Evolutionary conservation across 2,329 filamentous ascomycete species (phyloP).

Genomic region (Cladosporium colombiae): DNA sequence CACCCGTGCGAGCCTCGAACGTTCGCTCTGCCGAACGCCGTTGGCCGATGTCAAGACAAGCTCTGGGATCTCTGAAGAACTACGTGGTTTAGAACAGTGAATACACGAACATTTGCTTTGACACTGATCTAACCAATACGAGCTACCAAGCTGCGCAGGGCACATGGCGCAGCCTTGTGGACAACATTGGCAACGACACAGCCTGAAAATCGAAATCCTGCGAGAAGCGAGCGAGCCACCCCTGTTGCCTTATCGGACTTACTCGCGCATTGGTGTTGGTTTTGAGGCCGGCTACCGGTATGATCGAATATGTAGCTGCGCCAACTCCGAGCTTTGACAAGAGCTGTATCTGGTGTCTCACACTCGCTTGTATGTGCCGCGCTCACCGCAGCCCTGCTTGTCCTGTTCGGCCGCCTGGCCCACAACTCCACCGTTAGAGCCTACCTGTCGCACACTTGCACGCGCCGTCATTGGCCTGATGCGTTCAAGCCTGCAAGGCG

Average conservation of each 20-base stretch:
- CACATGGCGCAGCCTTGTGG: neutral
- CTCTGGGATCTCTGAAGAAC: constrained; percentile 3
- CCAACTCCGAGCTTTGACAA: constrained; percentile 11
- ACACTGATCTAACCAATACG: neutral
- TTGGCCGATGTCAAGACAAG: neutral
- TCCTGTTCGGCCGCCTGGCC: neutral
- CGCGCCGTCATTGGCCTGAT: constrained; percentile 7
- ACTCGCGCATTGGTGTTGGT: neutral
- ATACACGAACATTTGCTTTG: neutral
- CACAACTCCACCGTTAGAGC: constrained; percentile 9
- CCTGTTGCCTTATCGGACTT: neutral
- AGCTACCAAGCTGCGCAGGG: neutral
- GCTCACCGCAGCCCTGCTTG: neutral
- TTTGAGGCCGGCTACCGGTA: neutral
- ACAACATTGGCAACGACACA: neutral
- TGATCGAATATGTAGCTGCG: neutral
- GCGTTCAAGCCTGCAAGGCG: neutral
- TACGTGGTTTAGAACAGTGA: neutral
- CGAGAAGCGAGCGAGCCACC: neutral
- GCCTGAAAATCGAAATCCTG: neutral
- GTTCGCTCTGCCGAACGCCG: neutral
- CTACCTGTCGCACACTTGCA: neutral
- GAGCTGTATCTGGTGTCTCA: neutral
- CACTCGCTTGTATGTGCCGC: neutral
- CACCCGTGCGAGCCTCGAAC: constrained; percentile 3